phyloP scores from a whole-genome alignment of 768 basidiomycete genomes.

The Hypholoma fasciculare region DNA sequence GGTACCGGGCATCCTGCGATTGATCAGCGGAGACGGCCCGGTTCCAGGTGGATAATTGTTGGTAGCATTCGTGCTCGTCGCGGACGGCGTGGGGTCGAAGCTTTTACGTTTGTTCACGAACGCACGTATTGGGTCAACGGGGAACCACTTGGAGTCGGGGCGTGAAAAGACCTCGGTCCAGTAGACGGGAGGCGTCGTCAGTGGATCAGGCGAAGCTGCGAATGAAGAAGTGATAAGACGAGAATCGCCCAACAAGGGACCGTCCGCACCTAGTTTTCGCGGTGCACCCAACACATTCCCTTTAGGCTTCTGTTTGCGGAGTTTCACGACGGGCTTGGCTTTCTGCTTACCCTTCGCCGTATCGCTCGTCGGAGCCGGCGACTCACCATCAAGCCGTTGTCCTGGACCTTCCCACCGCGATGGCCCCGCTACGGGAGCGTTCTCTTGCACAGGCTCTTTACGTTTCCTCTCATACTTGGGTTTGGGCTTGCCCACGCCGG shows the following conservation, averaged over 20 bases:
- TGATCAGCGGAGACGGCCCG: conserved; percentile 13
- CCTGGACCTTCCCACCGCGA: conserved; percentile 25
- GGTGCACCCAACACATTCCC: conserved; percentile 42
- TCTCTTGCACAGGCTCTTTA: conserved; percentile 31
- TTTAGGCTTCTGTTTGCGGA: conserved; percentile 57
- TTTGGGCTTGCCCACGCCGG: conserved; percentile 37
- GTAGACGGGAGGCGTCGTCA: conserved; percentile 77
- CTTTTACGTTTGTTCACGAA: conserved; percentile 78
- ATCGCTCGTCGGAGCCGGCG: conserved; percentile 35
- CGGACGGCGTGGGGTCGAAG: conserved; percentile 66
- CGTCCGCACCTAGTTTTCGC: conserved; percentile 18
- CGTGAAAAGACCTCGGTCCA: conserved; percentile 98
- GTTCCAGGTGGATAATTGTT: conserved; percentile 9
- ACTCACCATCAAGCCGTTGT: conserved; percentile 36
- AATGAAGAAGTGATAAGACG: not conserved
- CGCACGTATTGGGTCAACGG: conserved; percentile 85
- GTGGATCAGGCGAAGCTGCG: conserved; percentile 50
- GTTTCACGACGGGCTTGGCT: conserved; percentile 51
- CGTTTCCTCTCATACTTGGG: conserved; percentile 33
- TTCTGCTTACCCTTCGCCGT: conserved; percentile 63
- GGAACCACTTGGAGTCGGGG: conserved; percentile 88
- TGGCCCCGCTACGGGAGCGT: conserved; percentile 26
- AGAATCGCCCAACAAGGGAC: not conserved
- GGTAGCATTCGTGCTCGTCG: conserved; percentile 11
- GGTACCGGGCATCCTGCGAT: conserved; percentile 24